Evolutionary conservation across 768 basidiomycete genomes (phyloP).

Genomic region (Mycena albidolilacea): DNA sequence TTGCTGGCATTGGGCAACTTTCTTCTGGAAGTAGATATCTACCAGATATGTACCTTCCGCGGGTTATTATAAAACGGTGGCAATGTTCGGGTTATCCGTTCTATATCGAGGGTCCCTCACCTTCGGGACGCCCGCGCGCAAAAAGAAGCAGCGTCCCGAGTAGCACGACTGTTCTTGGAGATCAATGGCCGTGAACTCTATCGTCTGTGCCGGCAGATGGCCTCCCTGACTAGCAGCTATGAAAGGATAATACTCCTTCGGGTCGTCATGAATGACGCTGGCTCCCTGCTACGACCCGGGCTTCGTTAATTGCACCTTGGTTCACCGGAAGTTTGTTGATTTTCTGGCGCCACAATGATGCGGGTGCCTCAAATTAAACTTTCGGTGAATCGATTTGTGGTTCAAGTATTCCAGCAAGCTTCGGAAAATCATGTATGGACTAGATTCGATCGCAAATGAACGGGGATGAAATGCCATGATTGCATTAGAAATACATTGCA

Average conservation of each 20-base stretch:
- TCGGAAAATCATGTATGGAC: too few species aligned
- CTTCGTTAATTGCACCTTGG: too few species aligned
- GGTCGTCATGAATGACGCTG: not conserved
- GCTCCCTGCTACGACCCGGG: not conserved
- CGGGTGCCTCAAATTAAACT: not conserved
- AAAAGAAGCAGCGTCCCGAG: not conserved
- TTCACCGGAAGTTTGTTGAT: too few species aligned
- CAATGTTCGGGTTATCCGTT: constrained; percentile 27
- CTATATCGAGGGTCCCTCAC: constrained; percentile 19
- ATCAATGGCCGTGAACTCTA: constrained; percentile 1
- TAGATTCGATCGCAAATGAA: constrained; percentile 13
- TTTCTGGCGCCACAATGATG: not conserved
- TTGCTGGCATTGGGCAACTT: not conserved
- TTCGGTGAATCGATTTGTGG: constrained; percentile 3
- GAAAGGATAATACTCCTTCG: not conserved
- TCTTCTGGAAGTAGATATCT: constrained; percentile 22
- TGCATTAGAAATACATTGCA: constrained; percentile 36
- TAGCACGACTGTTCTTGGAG: not conserved
- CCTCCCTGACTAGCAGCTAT: not conserved
- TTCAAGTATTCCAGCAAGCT: too few species aligned
- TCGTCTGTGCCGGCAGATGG: constrained; percentile 14
- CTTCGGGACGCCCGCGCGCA: not conserved
- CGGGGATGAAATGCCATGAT: constrained; percentile 18
- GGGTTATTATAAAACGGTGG: not conserved
- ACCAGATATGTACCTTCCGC: not conserved